Percentiles rank a stretch among this genome's conserved stretches.
phyloP scores from a whole-genome alignment of 331 rosid species.

The Cydonia oblonga region DNA sequence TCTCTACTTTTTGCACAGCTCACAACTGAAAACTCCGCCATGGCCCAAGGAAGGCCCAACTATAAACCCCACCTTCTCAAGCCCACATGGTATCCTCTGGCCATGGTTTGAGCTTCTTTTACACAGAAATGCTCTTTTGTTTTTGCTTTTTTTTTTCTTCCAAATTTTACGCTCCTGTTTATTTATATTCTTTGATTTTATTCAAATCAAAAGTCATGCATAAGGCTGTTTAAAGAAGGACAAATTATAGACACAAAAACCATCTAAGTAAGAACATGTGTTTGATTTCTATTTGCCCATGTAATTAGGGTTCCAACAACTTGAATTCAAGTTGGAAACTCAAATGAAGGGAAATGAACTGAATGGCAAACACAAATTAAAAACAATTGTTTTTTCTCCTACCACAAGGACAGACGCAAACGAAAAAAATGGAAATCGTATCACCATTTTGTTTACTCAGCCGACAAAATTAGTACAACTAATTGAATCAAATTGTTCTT shows the following conservation, averaged over 20 bases:
- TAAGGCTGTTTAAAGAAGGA: neutral
- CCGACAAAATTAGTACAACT: constrained; percentile 15
- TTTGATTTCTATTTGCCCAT: neutral
- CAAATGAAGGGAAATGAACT: neutral
- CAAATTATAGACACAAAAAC: neutral
- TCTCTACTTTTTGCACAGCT: neutral
- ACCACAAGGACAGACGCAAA: constrained; percentile 1
- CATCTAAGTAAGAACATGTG: neutral
- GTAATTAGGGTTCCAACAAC: neutral
- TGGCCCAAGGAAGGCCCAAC: neutral
- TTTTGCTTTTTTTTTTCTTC: too few species aligned
- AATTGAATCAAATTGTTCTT: constrained; percentile 31
- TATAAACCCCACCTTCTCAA: neutral
- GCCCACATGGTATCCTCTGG: neutral
- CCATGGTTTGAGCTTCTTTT: neutral
- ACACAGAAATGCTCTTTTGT: neutral
- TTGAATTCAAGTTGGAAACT: neutral
- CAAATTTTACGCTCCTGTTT: neutral
- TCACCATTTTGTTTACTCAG: constrained; percentile 21
- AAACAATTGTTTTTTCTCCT: neutral
- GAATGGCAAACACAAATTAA: neutral
- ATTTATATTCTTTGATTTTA: too few species aligned
- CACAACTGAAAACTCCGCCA: neutral
- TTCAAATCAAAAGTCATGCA: neutral
- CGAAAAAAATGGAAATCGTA: constrained; percentile 7